Base-by-base conservation (phyloP, 164 flowering plant genomes). In the Sextonia rubra region DNA sequence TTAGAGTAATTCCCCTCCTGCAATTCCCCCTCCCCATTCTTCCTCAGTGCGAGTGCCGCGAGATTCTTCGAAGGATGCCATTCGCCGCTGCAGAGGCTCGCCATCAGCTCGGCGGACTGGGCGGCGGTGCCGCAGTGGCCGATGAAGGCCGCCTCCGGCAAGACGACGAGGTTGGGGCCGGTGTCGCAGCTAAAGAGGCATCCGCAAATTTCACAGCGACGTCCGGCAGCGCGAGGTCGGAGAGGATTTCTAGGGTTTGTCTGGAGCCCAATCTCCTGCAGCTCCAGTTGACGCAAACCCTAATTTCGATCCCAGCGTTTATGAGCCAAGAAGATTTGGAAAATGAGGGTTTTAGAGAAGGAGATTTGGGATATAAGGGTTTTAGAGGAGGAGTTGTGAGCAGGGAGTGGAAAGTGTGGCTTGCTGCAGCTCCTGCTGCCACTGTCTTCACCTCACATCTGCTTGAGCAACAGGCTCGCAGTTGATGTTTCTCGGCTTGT, bases 131-230 rank as follows among this genome's bases (percentile, higher is more conserved):
- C 90, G 49, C 87, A 89, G 72, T 94, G 92, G 2, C 83, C 79
- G 18, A 92, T 79, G 23, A 86, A 23, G 30, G 75, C 75, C 8
- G 69, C 87, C 3, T 60, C 80, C 26, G 97, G 99, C 17, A 94
- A 75, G 12, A 86, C 71, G 9, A 82, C 95, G 71, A 91, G 78
- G 78, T 92, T 94, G 60, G 99, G 97, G 0, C 99, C 99, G 12
- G 92, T 72, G 22, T 97, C 99, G 75, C 97, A 94, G 14, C 86
- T 86, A 63, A 93, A 91, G 18, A 92, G 76, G 74, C 99, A 94
- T 7, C 99, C 97, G 66, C 92, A 88, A 6, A 74, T n/a, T 78
- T 85, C 72, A 94, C 86, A 52, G 85, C 15, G 52, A 92, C 76
- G 48, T 74, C n/a, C 0, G 94, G 84, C 0, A 97, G 94, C 1